Percentiles rank a stretch among this genome's conserved stretches.
Evolutionary conservation across 768 basidiomycete species (phyloP).

Genomic region (Mycena galopus): DNA sequence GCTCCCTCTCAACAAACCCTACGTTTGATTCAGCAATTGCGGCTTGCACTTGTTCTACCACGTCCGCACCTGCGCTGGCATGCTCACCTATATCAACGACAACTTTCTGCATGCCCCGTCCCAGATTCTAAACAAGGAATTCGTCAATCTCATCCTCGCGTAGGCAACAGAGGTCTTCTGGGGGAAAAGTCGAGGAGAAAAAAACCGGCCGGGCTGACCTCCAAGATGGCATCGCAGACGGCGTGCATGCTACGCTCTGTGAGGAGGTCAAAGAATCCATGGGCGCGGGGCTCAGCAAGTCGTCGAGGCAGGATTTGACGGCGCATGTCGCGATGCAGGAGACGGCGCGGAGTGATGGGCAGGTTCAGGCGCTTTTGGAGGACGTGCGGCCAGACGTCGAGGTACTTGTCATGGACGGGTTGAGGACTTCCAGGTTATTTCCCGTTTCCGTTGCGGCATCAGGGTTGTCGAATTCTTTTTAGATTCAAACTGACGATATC

Average conservation of each 20-base stretch:
- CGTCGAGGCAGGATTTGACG: constrained; percentile 83
- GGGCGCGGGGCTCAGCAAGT: constrained; percentile 81
- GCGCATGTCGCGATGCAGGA: constrained; percentile 81
- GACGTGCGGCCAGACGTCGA: constrained; percentile 74
- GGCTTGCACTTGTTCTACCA: constrained; percentile 93
- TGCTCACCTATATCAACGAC: constrained; percentile 99
- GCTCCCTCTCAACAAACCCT: no score
- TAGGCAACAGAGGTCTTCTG: constrained; percentile 97
- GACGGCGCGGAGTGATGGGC: constrained; percentile 82
- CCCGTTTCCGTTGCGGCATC: background rate
- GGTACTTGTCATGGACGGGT: constrained; percentile 68
- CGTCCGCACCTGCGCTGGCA: constrained; percentile 90
- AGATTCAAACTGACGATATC: constrained; percentile 97
- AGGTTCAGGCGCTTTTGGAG: constrained; percentile 82
- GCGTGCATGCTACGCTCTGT: constrained; percentile 83
- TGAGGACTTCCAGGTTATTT: constrained; percentile 79
- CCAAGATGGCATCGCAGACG: constrained; percentile 88
- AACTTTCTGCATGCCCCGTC: constrained; percentile 99
- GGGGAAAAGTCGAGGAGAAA: constrained; percentile 96
- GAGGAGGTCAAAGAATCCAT: constrained; percentile 98
- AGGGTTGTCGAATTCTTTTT: background rate
- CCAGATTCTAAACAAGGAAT: constrained; percentile 93
- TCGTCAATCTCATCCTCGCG: constrained; percentile 88
- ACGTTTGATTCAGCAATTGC: no score
- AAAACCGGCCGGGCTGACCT: constrained; percentile 81